These are phyloP conservation scores for Ophiostoma sp. DNA, from an alignment of 2,329 filamentous ascomycete species.

Conservation along the genomic window DNA sequence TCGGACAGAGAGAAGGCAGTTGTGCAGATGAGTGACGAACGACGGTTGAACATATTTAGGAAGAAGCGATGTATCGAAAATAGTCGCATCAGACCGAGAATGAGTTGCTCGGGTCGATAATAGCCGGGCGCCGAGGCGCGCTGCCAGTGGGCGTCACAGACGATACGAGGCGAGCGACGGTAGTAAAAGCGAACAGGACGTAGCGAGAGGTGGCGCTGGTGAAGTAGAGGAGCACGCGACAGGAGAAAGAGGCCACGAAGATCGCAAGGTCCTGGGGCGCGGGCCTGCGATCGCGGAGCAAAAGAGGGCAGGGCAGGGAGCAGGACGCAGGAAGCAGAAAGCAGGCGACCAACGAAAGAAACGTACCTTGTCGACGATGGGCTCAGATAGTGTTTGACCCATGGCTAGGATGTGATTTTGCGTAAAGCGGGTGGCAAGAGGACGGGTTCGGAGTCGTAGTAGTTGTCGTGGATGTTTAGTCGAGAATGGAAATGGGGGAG, in stretches of 20 bases:
- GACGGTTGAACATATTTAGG: neutral
- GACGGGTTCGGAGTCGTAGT: neutral
- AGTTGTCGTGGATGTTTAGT: slow-evolving; percentile 9
- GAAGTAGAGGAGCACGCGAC: neutral
- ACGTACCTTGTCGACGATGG: slow-evolving; percentile 96
- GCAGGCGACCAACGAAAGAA: slow-evolving; percentile 20
- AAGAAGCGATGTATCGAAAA: neutral
- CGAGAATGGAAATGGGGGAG: slow-evolving; percentile 1
- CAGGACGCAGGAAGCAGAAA: neutral
- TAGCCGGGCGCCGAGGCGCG: neutral
- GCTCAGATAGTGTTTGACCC: slow-evolving; percentile 99
- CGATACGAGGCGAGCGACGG: neutral
- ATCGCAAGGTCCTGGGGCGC: neutral
- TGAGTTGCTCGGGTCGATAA: neutral
- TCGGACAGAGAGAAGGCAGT: neutral
- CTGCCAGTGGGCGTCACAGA: neutral
- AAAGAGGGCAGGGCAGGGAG: neutral
- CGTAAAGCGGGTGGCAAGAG: slow-evolving; percentile 9
- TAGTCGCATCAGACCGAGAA: neutral
- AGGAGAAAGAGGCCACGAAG: neutral
- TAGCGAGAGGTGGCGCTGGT: neutral
- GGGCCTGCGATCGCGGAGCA: neutral
- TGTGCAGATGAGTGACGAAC: neutral
- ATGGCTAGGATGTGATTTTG: slow-evolving; percentile 49
- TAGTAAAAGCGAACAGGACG: neutral